A percentile compares a stretch with the other conserved stretches of the same genome.
These are phyloP conservation scores for Saitozyma podzolica DNA, from an alignment of 768 basidiomycete genomes.

Conservation along the genomic window DNA sequence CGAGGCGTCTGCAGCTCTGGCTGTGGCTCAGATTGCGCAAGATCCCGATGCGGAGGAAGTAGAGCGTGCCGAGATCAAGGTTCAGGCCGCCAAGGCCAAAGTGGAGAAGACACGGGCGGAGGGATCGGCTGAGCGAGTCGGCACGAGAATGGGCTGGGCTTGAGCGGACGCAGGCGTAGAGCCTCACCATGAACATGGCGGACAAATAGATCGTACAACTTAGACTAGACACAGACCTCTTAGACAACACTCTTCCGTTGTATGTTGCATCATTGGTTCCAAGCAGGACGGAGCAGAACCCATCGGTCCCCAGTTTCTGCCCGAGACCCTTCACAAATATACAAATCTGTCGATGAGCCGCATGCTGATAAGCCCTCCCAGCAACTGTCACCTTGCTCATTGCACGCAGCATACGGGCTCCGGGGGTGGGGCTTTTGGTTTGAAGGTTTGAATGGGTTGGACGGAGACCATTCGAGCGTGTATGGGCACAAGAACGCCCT, in stretches of 20 bases:
- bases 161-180: background rate
- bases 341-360: too few species aligned
- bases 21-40: background rate
- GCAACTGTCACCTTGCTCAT: background rate
- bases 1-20: conserved; percentile 17
- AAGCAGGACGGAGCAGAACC: too few species aligned
- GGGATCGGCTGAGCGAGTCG: conserved; percentile 6
- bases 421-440: background rate
- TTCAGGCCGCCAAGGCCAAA: conserved; percentile 8
- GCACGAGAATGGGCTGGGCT: conserved; percentile 15
- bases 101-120: conserved; percentile 18
- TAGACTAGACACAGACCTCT: too few species aligned
- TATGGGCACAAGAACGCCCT: conserved; percentile 42
- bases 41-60: background rate
- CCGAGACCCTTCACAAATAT: too few species aligned
- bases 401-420: conserved; percentile 37
- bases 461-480: conserved; percentile 47
- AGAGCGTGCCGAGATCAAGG: conserved; percentile 1
- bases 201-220: too few species aligned
- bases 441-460: conserved; percentile 33
- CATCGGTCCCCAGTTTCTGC: too few species aligned
- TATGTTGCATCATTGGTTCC: too few species aligned
- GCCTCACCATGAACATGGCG: too few species aligned
- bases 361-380: too few species aligned
- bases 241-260: too few species aligned